A percentile compares a stretch with the other conserved stretches of the same genome.
phyloP scores from a whole-genome alignment of 495 filamentous ascomycete genomes.

The Penicillium paxilli region DNA sequence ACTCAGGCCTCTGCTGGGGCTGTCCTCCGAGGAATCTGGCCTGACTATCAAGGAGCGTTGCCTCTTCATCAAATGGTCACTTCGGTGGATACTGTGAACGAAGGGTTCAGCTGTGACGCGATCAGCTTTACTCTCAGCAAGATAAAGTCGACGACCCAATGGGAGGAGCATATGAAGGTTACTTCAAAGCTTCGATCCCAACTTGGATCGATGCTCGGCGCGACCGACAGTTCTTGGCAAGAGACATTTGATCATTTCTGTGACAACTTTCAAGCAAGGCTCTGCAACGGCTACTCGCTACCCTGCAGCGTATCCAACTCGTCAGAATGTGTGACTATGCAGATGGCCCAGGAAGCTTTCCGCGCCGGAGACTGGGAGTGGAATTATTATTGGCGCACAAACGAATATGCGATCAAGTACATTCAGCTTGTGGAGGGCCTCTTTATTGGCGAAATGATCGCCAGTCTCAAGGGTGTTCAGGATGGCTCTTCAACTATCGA shows the following conservation, averaged over 20 bases:
- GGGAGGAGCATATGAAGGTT: slow-evolving; percentile 38
- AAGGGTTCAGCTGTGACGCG: slow-evolving; percentile 36
- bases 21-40: slow-evolving; percentile 43
- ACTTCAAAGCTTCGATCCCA: slow-evolving; percentile 30
- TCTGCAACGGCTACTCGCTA: slow-evolving; percentile 43
- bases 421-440: slow-evolving; percentile 42
- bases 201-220: slow-evolving; percentile 39
- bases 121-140: slow-evolving; percentile 22
- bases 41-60: slow-evolving; percentile 30
- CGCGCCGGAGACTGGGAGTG: slow-evolving; percentile 48
- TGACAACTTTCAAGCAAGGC: slow-evolving; percentile 45
- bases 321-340: slow-evolving; percentile 29
- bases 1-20: slow-evolving; percentile 42
- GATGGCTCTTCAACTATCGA: slow-evolving; percentile 19
- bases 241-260: slow-evolving; percentile 44
- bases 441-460: slow-evolving; percentile 43
- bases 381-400: slow-evolving; percentile 47
- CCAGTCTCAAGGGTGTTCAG: slow-evolving; percentile 31
- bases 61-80: slow-evolving; percentile 42
- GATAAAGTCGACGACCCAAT: slow-evolving; percentile 32
- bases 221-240: slow-evolving; percentile 32
- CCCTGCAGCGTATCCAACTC: slow-evolving; percentile 35
- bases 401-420: slow-evolving; percentile 35
- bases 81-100: slow-evolving; percentile 39
- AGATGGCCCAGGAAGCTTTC: slow-evolving; percentile 40